Evolutionary conservation across 306 rosid species (phyloP).

Genomic region (Prunus davidiana): DNA sequence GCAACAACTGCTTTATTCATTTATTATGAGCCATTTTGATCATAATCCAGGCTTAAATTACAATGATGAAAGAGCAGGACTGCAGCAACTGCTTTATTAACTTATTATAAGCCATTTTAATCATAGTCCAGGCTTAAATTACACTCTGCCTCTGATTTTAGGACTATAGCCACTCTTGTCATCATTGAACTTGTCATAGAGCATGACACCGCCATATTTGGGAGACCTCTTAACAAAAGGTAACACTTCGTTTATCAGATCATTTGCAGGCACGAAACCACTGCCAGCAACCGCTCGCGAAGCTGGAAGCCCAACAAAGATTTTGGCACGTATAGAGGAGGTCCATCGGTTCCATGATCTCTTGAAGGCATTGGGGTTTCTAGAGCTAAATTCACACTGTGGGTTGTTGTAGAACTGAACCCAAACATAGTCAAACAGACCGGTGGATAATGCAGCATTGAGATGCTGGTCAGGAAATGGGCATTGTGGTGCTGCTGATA

Average conservation of each 20-base stretch:
- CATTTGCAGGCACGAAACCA: slow-evolving; percentile 13
- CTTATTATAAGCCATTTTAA: not conserved
- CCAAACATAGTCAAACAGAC: slow-evolving; percentile 38
- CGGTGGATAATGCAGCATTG: slow-evolving; percentile 13
- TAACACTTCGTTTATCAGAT: slow-evolving; percentile 9
- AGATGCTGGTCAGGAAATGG: slow-evolving; percentile 24
- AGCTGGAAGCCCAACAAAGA: slow-evolving; percentile 28
- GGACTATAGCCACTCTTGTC: not conserved
- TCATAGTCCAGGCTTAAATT: not conserved
- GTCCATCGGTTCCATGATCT: slow-evolving; percentile 29
- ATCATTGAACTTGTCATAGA: slow-evolving; percentile 19
- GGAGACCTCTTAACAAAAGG: slow-evolving; percentile 18
- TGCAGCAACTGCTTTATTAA: not conserved
- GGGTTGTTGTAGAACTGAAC: slow-evolving; percentile 30
- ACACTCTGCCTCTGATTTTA: not conserved
- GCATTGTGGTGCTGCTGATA: slow-evolving; percentile 38
- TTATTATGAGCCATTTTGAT: too few relatives aligned
- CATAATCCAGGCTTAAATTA: too few relatives aligned
- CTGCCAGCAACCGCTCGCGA: slow-evolving; percentile 10
- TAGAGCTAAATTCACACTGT: slow-evolving; percentile 9
- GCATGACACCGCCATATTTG: slow-evolving; percentile 33
- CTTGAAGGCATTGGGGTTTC: slow-evolving; percentile 14
- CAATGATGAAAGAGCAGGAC: not conserved
- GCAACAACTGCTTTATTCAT: too few relatives aligned
- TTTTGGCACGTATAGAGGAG: not conserved